phyloP scores from a whole-genome alignment of 768 basidiomycete genomes.

The Pulveroboletus sp. region DNA sequence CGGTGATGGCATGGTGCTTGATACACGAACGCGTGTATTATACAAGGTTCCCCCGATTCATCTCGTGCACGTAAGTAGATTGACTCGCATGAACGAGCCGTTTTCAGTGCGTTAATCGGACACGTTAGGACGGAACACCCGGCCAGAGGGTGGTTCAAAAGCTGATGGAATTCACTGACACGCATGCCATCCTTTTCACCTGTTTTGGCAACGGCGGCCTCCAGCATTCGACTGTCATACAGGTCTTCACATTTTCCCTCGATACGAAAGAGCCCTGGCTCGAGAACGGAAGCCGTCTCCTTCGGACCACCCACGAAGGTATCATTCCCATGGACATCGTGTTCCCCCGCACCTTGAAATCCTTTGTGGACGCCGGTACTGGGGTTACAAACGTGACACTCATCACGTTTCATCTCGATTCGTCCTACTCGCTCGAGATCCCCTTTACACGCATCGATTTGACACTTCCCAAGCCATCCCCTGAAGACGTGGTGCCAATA shows the following conservation, averaged over 20 bases:
- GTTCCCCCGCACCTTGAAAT: no score
- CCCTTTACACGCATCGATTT: no score
- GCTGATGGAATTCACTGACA: not conserved
- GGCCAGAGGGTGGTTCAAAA: fast-evolving
- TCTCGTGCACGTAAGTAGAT: not conserved
- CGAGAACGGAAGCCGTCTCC: not conserved
- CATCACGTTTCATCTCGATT: no score
- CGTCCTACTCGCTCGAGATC: no score
- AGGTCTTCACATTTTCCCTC: not conserved
- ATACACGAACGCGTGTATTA: not conserved
- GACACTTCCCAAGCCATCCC: no score
- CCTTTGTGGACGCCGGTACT: no score
- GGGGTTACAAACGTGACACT: no score
- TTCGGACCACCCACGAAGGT: slow-evolving; percentile 1
- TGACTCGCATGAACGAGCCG: slow-evolving; percentile 7
- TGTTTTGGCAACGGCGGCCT: fast-evolving
- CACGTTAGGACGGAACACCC: not conserved
- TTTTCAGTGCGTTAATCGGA: not conserved
- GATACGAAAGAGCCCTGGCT: not conserved
- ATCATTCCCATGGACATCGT: no score
- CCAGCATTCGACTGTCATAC: not conserved
- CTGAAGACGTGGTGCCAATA: no score
- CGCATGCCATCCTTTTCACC: not conserved
- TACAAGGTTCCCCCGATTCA: not conserved
- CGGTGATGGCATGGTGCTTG: not conserved